Conservation (phyloP, 257 asterid genomes). For the Schizonepeta tenuifolia region DNA sequence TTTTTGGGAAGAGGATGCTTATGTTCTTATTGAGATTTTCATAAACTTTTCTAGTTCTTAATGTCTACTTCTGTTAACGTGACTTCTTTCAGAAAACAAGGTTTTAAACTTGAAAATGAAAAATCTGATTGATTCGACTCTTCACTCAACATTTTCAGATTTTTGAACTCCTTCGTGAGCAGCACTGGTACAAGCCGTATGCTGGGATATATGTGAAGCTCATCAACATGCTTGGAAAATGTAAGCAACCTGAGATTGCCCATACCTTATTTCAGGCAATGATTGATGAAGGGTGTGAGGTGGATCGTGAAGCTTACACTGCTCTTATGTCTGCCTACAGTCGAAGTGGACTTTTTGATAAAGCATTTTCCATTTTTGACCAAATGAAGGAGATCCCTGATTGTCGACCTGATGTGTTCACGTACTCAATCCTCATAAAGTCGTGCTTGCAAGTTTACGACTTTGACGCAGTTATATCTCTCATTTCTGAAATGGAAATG, state of each 20-base stretch:
- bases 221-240: conserved; percentile 96
- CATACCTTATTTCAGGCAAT: conserved; percentile 74
- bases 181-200: conserved; percentile 90
- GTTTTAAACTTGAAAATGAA: not conserved
- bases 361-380: conserved; percentile 79
- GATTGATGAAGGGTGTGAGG: conserved; percentile 82
- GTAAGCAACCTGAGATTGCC: conserved; percentile 99
- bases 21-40: not conserved
- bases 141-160: conserved; percentile 50
- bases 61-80: not conserved
- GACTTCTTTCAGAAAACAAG: not conserved
- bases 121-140: conserved; percentile 9
- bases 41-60: not conserved
- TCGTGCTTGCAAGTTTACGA: conserved; percentile 73
- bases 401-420: conserved; percentile 83
- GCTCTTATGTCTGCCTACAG: conserved; percentile 97
- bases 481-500: conserved; percentile 75
- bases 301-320: conserved; percentile 82
- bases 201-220: conserved; percentile 78
- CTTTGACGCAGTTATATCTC: conserved; percentile 53
- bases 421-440: conserved; percentile 82
- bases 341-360: conserved; percentile 67
- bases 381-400: conserved; percentile 65
- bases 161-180: conserved; percentile 91
- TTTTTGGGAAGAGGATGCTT: not conserved